Evolutionary conservation across 768 basidiomycete genomes (phyloP).

Genomic region (Tricholomella constricta): DNA sequence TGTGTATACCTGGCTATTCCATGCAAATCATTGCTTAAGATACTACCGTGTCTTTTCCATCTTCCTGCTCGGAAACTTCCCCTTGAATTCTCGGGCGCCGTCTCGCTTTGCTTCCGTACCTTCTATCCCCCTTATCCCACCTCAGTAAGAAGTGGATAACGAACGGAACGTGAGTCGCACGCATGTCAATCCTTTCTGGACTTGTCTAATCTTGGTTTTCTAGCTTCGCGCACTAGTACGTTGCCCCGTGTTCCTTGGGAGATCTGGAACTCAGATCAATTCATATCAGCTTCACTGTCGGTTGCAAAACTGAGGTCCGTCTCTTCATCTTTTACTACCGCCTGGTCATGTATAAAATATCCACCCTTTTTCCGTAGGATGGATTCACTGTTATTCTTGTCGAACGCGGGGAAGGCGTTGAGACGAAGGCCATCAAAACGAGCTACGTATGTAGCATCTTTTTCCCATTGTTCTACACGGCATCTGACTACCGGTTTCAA

Average conservation of each 20-base stretch:
- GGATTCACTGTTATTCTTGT: conserved; percentile 87
- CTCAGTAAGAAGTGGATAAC: conserved; percentile 83
- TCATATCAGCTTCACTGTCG: conserved; percentile 58
- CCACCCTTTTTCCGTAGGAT: conserved; percentile 28
- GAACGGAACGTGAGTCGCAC: conserved; percentile 57
- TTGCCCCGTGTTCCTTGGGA: background rate
- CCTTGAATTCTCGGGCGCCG: background rate
- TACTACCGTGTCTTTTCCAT: conserved; percentile 10
- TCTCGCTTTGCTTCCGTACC: background rate
- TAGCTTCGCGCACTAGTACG: conserved; percentile 48
- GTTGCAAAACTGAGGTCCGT: conserved; percentile 56
- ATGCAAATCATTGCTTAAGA: background rate
- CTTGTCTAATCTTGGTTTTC: conserved; percentile 3
- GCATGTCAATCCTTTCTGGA: background rate
- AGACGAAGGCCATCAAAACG: conserved; percentile 87
- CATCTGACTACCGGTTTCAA: background rate
- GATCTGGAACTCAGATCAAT: background rate
- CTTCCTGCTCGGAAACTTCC: conserved; percentile 3
- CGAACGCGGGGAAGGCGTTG: conserved; percentile 78
- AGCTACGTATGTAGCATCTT: conserved; percentile 36
- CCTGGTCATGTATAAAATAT: background rate
- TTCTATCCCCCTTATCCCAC: conserved; percentile 27
- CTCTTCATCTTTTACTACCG: background rate
- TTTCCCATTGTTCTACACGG: background rate
- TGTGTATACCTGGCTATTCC: conserved; percentile 10